These are phyloP conservation scores for Medicago truncatula DNA, from an alignment of 306 rosid genomes.

Conservation along the genomic window MtrunA17r5.0-ANR NC_053046.1:42036501-42037000, in stretches of 20 bases:
- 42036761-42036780: constrained; percentile 82
- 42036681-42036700: constrained; percentile 83
- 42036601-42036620: not conserved
- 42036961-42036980: not conserved
- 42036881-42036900: constrained; percentile 39
- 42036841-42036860: constrained; percentile 66
- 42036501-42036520: not conserved
- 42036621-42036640: no score
- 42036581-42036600: not conserved
- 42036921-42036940: not conserved
- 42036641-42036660: constrained; percentile 79
- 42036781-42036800: constrained; percentile 67
- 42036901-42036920: constrained; percentile 56
- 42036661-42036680: constrained; percentile 81
- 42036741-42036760: constrained; percentile 90
- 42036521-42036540: not conserved
- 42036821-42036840: constrained; percentile 41
- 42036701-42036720: constrained; percentile 71
- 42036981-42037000: not conserved
- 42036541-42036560: not conserved
- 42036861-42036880: constrained; percentile 77
- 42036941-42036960: not conserved
- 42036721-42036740: constrained; percentile 89
- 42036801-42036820: constrained; percentile 59
- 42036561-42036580: not conserved